These are phyloP conservation scores for Inga oerstediana DNA, from an alignment of 306 rosid genomes.

Conservation along the genomic window DNA sequence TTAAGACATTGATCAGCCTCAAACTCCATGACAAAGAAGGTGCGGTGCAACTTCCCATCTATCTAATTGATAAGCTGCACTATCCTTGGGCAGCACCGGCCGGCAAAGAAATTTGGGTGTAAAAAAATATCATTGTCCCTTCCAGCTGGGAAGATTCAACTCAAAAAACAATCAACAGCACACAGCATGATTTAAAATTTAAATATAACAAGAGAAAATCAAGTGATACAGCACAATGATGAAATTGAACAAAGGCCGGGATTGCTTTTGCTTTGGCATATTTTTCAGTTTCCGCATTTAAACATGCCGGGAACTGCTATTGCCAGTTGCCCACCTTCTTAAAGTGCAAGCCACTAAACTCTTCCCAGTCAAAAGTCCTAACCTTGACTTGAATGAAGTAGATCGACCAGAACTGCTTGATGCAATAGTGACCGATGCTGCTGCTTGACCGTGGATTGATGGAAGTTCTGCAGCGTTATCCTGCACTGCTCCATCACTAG, in stretches of 20 bases:
- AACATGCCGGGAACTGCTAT: conserved; percentile 57
- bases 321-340: conserved; percentile 84
- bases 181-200: conserved; percentile 50
- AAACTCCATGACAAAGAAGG: conserved; percentile 2
- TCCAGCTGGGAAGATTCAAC: conserved; percentile 60
- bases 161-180: conserved; percentile 58
- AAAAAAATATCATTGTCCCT: conserved; percentile 11
- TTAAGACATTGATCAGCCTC: conserved; percentile 3
- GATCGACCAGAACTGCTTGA: conserved; percentile 63
- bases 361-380: conserved; percentile 72
- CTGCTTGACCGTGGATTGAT: conserved; percentile 47
- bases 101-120: background rate
- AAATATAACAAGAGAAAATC: conserved; percentile 48
- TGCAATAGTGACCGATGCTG: conserved; percentile 36
- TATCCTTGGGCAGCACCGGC: conserved; percentile 1
- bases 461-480: conserved; percentile 67
- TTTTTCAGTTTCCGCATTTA: conserved; percentile 38
- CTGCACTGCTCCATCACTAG: conserved; percentile 79
- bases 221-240: conserved; percentile 49
- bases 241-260: conserved; percentile 43
- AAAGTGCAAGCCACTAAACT: conserved; percentile 71
- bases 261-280: conserved; percentile 18
- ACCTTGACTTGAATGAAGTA: conserved; percentile 71
- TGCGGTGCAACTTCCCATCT: conserved; percentile 18
- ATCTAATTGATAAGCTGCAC: conserved; percentile 10